A percentile compares a stretch with the other conserved stretches of the same genome.
These are phyloP conservation scores for Carex myosuroides DNA, from an alignment of 176 grass and related monocot genomes.

Conservation along the genomic window DNA sequence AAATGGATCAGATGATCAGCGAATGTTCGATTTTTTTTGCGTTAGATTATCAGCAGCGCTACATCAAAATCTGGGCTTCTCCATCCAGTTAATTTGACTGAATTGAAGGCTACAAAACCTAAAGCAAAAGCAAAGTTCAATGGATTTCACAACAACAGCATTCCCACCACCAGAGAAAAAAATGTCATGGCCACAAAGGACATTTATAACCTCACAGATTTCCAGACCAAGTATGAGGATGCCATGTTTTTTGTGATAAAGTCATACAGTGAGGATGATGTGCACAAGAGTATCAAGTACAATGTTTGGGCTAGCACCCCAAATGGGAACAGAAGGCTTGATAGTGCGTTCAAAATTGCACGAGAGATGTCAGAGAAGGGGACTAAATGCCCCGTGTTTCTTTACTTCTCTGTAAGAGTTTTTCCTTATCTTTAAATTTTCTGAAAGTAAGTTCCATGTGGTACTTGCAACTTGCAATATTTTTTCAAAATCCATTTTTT, in stretches of 20 bases:
- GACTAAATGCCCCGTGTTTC: slow-evolving; percentile 61
- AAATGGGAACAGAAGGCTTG: slow-evolving; percentile 94
- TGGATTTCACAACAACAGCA: not conserved
- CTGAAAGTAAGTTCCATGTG: not conserved
- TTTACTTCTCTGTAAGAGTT: slow-evolving; percentile 89
- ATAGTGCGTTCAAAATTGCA: slow-evolving; percentile 67
- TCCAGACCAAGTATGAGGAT: slow-evolving; percentile 65
- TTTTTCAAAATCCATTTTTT: no score
- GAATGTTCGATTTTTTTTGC: not conserved
- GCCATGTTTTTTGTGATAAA: slow-evolving; percentile 95
- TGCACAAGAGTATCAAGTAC: slow-evolving; percentile 96
- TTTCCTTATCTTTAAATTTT: not conserved
- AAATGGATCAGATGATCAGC: not conserved
- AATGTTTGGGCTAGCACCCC: slow-evolving; percentile 96
- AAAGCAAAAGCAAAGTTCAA: not conserved
- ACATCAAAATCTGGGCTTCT: not conserved
- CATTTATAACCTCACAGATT: slow-evolving; percentile 61
- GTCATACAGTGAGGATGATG: slow-evolving; percentile 95
- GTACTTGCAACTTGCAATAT: not conserved
- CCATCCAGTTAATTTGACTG: not conserved
- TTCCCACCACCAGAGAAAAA: not conserved
- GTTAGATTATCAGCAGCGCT: not conserved
- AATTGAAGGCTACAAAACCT: not conserved
- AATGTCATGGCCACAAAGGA: slow-evolving; percentile 35
- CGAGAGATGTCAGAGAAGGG: slow-evolving; percentile 70